These are phyloP conservation scores for Talaromyces adpressus DNA, from an alignment of 495 filamentous ascomycete species.

Conservation along the genomic window DNA sequence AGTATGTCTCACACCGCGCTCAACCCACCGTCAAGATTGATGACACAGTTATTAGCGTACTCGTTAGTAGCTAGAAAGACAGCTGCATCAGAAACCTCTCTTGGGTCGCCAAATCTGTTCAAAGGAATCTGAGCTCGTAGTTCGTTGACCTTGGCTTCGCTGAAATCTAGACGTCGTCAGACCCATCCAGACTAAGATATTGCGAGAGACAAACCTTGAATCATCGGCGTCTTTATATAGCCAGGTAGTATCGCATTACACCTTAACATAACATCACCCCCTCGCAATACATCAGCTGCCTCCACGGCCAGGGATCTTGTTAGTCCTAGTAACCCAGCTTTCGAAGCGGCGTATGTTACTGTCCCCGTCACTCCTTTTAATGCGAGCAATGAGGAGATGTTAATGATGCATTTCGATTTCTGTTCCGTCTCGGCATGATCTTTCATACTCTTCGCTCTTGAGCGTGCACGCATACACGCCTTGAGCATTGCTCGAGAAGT, in stretches of 20 bases:
- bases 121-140: slow-evolving; percentile 51
- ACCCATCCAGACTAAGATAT: neutral
- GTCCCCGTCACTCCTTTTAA: slow-evolving; percentile 56
- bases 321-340: slow-evolving; percentile 72
- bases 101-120: slow-evolving; percentile 57
- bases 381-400: slow-evolving; percentile 67
- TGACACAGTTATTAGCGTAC: slow-evolving; percentile 77
- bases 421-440: neutral
- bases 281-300: slow-evolving; percentile 32
- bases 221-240: slow-evolving; percentile 77
- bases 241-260: slow-evolving; percentile 81
- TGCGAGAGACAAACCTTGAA: slow-evolving; percentile 39
- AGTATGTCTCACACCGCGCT: slow-evolving; percentile 47
- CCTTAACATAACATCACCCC: slow-evolving; percentile 44
- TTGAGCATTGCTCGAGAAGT: slow-evolving; percentile 52
- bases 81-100: slow-evolving; percentile 76
- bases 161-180: slow-evolving; percentile 25
- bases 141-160: slow-evolving; percentile 20
- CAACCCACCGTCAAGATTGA: slow-evolving; percentile 81
- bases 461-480: slow-evolving; percentile 29
- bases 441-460: slow-evolving; percentile 19
- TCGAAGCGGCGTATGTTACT: slow-evolving; percentile 69
- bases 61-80: slow-evolving; percentile 68
- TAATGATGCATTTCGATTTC: slow-evolving; percentile 61
- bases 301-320: slow-evolving; percentile 66